A percentile compares a stretch with the other conserved stretches of the same genome.
Evolutionary conservation across 306 rosid species (phyloP).

Genomic region (Rubus parviflorus): DNA sequence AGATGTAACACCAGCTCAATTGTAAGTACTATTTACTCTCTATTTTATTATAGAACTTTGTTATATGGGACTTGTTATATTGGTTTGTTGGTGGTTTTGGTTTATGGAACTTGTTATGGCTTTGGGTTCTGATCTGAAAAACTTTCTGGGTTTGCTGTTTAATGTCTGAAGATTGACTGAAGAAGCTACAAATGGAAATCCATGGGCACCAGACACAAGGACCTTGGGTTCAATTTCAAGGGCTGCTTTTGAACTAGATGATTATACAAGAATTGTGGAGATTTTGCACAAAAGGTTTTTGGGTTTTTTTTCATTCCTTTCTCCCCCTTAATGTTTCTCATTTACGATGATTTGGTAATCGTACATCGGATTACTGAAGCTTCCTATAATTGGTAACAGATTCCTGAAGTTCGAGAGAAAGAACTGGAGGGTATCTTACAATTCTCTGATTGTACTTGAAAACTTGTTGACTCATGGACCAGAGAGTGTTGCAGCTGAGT

Average conservation of each 20-base stretch:
- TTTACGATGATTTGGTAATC: slow-evolving; percentile 6
- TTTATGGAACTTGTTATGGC: slow-evolving; percentile 1
- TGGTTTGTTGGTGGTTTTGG: slow-evolving; percentile 20
- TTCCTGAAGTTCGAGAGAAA: slow-evolving; percentile 72
- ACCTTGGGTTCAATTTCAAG: slow-evolving; percentile 78
- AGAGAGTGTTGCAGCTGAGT: slow-evolving; percentile 76
- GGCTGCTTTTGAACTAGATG: slow-evolving; percentile 95
- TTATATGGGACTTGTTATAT: background rate
- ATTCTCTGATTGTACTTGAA: slow-evolving; percentile 71
- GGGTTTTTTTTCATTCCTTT: background rate
- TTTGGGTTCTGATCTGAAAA: slow-evolving; percentile 19
- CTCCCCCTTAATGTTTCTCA: background rate
- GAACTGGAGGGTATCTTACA: slow-evolving; percentile 81
- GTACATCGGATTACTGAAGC: slow-evolving; percentile 49
- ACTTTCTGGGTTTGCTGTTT: background rate
- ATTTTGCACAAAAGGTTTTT: slow-evolving; percentile 49
- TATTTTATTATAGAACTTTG: background rate
- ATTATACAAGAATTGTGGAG: slow-evolving; percentile 62
- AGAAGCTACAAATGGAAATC: slow-evolving; percentile 79
- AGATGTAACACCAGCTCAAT: slow-evolving; percentile 83
- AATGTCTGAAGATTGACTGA: slow-evolving; percentile 62
- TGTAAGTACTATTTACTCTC: slow-evolving; percentile 42
- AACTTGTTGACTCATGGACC: slow-evolving; percentile 93
- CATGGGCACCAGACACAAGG: slow-evolving; percentile 61
- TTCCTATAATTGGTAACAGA: slow-evolving; percentile 39